Evolutionary conservation across 106 monocot species (phyloP).

Genomic region (Platanthera guangdongensis): DNA sequence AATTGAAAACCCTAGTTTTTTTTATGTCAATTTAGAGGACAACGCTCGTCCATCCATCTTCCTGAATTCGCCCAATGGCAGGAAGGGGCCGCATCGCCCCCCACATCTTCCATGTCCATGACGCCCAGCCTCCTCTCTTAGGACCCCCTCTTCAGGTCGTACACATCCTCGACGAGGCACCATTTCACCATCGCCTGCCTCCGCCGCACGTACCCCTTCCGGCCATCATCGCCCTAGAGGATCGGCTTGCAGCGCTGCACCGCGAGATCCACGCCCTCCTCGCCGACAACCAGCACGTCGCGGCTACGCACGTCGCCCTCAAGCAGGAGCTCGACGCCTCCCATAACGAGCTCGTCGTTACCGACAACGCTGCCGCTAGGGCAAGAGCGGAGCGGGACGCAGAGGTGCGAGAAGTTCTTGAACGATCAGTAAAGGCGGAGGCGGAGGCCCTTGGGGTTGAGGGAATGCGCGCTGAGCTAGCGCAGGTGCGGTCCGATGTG

Average conservation of each 20-base stretch:
- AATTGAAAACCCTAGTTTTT: slow-evolving; percentile 4
- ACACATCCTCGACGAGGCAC: slow-evolving; percentile 1
- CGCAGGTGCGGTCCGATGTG: slow-evolving; percentile 27
- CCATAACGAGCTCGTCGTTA: slow-evolving; percentile 36
- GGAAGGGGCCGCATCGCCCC: slow-evolving; percentile 10
- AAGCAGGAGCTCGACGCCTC: slow-evolving; percentile 50
- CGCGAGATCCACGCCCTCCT: slow-evolving; percentile 62
- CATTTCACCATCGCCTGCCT: slow-evolving; percentile 13
- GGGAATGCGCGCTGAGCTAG: slow-evolving; percentile 33
- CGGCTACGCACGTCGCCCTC: slow-evolving; percentile 69
- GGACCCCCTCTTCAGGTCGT: slow-evolving; percentile 12
- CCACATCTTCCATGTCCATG: slow-evolving; percentile 10
- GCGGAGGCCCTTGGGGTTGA: slow-evolving; percentile 34
- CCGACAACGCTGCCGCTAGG: slow-evolving; percentile 22
- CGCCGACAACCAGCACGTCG: slow-evolving; percentile 75
- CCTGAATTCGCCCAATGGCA: slow-evolving; percentile 3
- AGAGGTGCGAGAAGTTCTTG: slow-evolving; percentile 31
- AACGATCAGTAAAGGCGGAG: slow-evolving; percentile 28
- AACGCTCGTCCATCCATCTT: neutral
- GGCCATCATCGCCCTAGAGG: slow-evolving; percentile 26
- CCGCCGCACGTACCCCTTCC: neutral
- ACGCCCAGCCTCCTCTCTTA: slow-evolving; percentile 1
- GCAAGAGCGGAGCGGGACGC: slow-evolving; percentile 28
- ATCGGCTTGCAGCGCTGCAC: slow-evolving; percentile 44
- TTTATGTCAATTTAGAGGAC: neutral